Conservation (phyloP, 768 basidiomycete species). For the Neoboletus brunneissimus region DNA sequence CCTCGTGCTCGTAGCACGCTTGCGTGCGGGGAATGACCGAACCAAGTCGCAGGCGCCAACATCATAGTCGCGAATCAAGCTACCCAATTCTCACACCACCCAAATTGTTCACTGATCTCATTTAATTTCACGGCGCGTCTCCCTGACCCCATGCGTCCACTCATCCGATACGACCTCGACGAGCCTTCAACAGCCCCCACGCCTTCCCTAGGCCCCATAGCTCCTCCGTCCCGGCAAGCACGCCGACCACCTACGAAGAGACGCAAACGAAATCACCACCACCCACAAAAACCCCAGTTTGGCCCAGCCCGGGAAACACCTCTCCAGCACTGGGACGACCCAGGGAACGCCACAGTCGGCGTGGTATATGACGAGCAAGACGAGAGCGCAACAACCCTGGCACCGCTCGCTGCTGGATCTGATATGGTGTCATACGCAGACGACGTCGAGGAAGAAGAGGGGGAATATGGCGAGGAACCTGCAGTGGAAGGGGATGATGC, state of each 20-base stretch:
- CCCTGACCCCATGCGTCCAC: constrained; percentile 21
- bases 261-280: constrained; percentile 36
- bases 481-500: constrained; percentile 20
- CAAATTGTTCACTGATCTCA: not conserved
- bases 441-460: constrained; percentile 16
- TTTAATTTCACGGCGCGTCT: not conserved
- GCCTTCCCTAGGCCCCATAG: not conserved
- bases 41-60: too few relatives aligned
- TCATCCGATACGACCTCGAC: constrained; percentile 30
- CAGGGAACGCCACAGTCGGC: constrained; percentile 22
- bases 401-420: not conserved
- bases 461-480: constrained; percentile 22
- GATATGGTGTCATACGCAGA: constrained; percentile 3
- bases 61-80: too few relatives aligned
- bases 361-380: constrained; percentile 35
- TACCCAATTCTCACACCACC: too few relatives aligned
- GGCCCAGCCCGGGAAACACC: constrained; percentile 8
- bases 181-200: constrained; percentile 1
- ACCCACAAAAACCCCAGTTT: not conserved
- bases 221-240: not conserved
- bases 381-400: not conserved
- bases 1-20: too few relatives aligned
- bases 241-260: constrained; percentile 49
- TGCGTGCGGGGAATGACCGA: too few relatives aligned
- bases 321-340: constrained; percentile 47